Percentiles rank a stretch among this genome's conserved stretches.
Conservation (phyloP, 2,329 filamentous ascomycete species). For the Pleomassaria siparia region DNA sequence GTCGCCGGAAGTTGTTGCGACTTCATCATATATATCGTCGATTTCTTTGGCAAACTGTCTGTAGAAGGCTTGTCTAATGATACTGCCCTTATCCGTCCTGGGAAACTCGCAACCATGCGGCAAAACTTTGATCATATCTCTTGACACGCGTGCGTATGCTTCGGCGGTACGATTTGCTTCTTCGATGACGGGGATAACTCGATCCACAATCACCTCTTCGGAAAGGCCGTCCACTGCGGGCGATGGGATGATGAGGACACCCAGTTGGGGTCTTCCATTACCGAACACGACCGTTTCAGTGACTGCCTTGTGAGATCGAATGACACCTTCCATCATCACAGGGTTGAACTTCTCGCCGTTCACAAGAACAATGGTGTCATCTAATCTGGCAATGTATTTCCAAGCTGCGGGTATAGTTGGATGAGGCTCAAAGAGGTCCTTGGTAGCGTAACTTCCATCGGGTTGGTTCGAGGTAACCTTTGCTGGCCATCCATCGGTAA, state of each 20-base stretch:
- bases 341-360: constrained; percentile 56
- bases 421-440: constrained; percentile 50
- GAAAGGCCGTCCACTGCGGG: constrained; percentile 45
- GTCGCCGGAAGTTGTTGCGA: constrained; percentile 8
- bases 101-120: no score
- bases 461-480: constrained; percentile 24
- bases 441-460: constrained; percentile 22
- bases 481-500: constrained; percentile 41
- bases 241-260: constrained; percentile 57
- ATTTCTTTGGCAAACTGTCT: no score
- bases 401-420: constrained; percentile 47
- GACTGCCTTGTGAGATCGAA: constrained; percentile 56
- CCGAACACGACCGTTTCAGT: constrained; percentile 62
- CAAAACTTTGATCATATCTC: no score
- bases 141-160: no score
- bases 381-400: constrained; percentile 50
- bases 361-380: constrained; percentile 50
- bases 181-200: constrained; percentile 53
- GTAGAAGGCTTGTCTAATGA: no score
- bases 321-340: constrained; percentile 54
- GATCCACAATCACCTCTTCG: constrained; percentile 50
- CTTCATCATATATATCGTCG: no score
- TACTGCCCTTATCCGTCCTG: no score
- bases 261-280: constrained; percentile 53
- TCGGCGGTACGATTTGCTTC: constrained; percentile 31